Evolutionary conservation across 2,329 filamentous ascomycete species (phyloP).

Genomic region (Cercospora zeina): DNA sequence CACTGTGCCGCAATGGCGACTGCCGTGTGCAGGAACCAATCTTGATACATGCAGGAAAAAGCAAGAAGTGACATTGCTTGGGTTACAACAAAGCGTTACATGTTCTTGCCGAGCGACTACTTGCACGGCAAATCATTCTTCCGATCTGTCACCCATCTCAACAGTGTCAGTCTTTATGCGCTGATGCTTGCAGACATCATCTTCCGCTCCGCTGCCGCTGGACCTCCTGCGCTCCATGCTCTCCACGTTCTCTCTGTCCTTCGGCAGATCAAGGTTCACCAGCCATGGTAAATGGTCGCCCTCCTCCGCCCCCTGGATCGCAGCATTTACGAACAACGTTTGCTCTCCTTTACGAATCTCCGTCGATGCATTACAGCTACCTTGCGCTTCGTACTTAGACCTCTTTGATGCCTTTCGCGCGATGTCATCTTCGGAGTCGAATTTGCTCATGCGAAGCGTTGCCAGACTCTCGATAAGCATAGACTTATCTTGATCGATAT

Average conservation of each 20-base stretch:
- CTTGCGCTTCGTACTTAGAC: slow-evolving; percentile 31
- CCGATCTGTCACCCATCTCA: too few relatives aligned
- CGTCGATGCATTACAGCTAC: slow-evolving; percentile 29
- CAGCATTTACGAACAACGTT: slow-evolving; percentile 62
- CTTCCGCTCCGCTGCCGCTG: neutral
- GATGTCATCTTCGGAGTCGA: slow-evolving; percentile 28
- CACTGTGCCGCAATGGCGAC: too few relatives aligned
- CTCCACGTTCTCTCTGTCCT: neutral
- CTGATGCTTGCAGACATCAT: too few relatives aligned
- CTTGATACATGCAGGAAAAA: too few relatives aligned
- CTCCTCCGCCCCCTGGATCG: slow-evolving; percentile 50
- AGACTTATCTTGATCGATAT: slow-evolving; percentile 49
- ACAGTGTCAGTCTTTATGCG: too few relatives aligned
- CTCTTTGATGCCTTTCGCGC: slow-evolving; percentile 28
- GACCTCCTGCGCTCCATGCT: neutral
- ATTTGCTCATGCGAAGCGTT: slow-evolving; percentile 25
- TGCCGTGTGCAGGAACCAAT: too few relatives aligned
- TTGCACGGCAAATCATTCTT: too few relatives aligned
- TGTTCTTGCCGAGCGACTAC: too few relatives aligned
- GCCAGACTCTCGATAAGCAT: slow-evolving; percentile 42
- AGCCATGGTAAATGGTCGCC: slow-evolving; percentile 56
- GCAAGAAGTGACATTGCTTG: too few relatives aligned
- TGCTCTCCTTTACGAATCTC: slow-evolving; percentile 44
- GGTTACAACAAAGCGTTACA: too few relatives aligned
- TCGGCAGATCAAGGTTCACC: slow-evolving; percentile 51